These are phyloP conservation scores for Tetradesmus lagerheimii DNA, from an alignment of 139 green algal genomes.

Conservation along the genomic window DNA sequence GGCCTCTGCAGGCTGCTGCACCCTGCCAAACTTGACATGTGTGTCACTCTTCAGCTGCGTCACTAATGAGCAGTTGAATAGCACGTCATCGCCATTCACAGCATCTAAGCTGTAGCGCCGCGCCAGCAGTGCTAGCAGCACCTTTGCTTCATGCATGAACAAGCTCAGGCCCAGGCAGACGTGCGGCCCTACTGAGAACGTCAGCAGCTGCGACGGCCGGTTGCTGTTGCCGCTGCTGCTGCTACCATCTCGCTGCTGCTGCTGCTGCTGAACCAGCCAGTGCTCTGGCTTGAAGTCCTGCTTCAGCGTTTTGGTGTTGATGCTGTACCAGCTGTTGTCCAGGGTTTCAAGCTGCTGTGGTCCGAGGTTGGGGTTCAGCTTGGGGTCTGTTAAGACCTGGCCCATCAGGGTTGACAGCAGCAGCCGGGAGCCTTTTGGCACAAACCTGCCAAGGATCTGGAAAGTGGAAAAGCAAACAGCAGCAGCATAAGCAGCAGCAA, in stretches of 20 bases:
- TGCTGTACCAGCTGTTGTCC: neutral
- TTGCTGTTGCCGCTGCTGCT: conserved; percentile 18
- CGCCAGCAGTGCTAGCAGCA: neutral
- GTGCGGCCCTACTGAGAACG: neutral
- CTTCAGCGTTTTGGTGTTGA: conserved; percentile 9
- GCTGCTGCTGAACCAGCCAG: conserved; percentile 1
- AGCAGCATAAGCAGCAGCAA: neutral
- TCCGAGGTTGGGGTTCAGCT: neutral
- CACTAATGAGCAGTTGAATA: neutral
- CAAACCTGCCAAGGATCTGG: neutral
- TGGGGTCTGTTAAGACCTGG: neutral
- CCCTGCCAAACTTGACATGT: neutral
- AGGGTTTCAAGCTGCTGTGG: conserved; percentile 4
- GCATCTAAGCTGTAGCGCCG: neutral
- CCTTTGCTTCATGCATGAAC: neutral
- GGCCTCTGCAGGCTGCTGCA: neutral
- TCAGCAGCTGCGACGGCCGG: conserved; percentile 9
- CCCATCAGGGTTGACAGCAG: conserved; percentile 8
- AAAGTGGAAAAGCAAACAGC: neutral
- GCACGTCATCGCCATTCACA: neutral
- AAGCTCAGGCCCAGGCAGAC: neutral
- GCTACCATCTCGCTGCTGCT: neutral
- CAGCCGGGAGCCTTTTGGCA: neutral
- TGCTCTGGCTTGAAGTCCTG: conserved; percentile 9
- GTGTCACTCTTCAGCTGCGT: neutral